These are phyloP conservation scores for Theileria orientalis DNA, from an alignment of 169 alveolate species.

Conservation along the genomic window DNA sequence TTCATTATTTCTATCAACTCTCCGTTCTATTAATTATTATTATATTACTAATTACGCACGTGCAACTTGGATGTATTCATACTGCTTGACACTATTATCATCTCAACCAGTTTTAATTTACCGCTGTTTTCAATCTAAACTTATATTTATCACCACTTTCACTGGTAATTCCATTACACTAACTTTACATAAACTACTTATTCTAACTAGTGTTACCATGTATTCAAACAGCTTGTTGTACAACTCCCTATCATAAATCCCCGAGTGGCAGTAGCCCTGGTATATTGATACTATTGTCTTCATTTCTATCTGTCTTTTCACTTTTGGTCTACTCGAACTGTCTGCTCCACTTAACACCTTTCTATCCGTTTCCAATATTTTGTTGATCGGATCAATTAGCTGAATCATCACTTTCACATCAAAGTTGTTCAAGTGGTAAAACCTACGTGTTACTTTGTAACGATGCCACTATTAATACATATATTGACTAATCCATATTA, in stretches of 20 bases:
- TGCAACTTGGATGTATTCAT: conserved; percentile 52
- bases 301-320: conserved; percentile 14
- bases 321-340: no score
- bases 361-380: background rate
- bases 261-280: conserved; percentile 29
- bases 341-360: no score
- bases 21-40: conserved; percentile 15
- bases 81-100: conserved; percentile 44
- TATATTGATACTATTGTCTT: conserved; percentile 41
- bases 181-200: no score
- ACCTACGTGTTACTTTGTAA: background rate
- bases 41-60: conserved; percentile 16
- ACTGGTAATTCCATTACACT: no score
- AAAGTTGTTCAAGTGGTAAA: conserved; percentile 1
- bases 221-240: conserved; percentile 19
- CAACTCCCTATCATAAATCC: conserved; percentile 23
- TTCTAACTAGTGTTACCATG: conserved; percentile 23
- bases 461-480: background rate
- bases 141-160: background rate
- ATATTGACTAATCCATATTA: no score
- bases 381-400: conserved; percentile 9
- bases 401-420: conserved; percentile 5
- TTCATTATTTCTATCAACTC: conserved; percentile 8
- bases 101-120: conserved; percentile 27
- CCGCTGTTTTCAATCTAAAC: background rate